Evolutionary conservation across 331 rosid genomes (phyloP), one percentile per base, ranked within the genome.

Genomic region (Dryas integrifolia): DNA sequence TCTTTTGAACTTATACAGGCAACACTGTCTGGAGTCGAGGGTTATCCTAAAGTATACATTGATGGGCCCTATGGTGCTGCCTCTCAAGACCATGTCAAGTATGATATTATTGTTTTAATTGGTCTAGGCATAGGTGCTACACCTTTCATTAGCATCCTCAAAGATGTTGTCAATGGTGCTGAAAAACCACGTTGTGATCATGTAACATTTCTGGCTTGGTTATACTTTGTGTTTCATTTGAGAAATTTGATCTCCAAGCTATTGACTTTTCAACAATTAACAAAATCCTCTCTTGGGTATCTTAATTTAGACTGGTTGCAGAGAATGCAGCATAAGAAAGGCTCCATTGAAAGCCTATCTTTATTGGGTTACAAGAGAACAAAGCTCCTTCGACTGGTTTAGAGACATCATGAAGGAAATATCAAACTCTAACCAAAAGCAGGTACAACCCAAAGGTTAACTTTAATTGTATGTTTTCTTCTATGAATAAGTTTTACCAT

Each of bases 81-180:
- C 53, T 84, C 96, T 72, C 96, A 92, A 83, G 98, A 92, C 84
- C 90, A 88, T 79, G 79, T 88, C 68, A 92, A 92, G 75, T 90
- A 92, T 70, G 95, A 92, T 70, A 79, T 75, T 47, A 78, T 85
- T 46, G 86, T 92, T 74, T 86, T 92, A 26, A 85, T 92, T 59
- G 98, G 98, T 7, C 90, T 90, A 15, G 98, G 98, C 76, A 92
- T 90, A 44, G 98, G 97, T 60, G 96, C 92, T 43, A 92, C 98
- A 75, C 97, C 97, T 30, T 90, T 92, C 89, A 84, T 92, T 68
- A 83, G 98, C 86, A 77, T 92, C 90, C 89, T 90, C 61, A 92
- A 92, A 87, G 92, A 92, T 65, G 77, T 88, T 58, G 76, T 77
- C 76, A 75, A 77, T 53, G 73, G 75, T 76, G 77, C 63, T 15